Evolutionary conservation across 192 early-diverging fungal species (phyloP).

Genomic region (Geosiphon pyriformis): DNA sequence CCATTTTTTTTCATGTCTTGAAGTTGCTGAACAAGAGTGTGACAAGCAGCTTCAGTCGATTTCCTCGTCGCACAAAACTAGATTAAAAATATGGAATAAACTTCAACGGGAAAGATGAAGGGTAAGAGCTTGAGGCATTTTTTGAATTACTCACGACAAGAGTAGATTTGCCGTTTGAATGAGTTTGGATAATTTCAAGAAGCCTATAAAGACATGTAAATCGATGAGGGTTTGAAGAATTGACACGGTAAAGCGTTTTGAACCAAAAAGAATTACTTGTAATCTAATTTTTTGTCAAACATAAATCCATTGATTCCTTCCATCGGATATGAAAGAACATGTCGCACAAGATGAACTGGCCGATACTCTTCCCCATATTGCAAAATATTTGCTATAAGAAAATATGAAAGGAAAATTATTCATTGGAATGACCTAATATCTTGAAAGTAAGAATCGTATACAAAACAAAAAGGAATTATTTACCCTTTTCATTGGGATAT

Average conservation of each 20-base stretch:
- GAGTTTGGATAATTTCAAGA: conserved; percentile 31
- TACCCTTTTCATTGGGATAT: too few species aligned
- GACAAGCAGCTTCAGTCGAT: conserved; percentile 34
- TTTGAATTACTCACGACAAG: conserved; percentile 31
- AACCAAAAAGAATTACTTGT: conserved; percentile 31
- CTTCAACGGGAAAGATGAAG: not conserved
- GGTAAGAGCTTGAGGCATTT: not conserved
- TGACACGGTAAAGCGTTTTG: too few species aligned
- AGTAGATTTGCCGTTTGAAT: conserved; percentile 28
- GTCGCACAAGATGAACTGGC: conserved; percentile 51
- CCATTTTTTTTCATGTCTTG: conserved; percentile 3
- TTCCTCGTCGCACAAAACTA: conserved; percentile 39
- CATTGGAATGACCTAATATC: too few species aligned
- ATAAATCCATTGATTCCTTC: conserved; percentile 38
- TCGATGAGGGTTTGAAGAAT: too few species aligned
- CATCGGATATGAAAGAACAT: conserved; percentile 43
- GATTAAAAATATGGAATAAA: not conserved
- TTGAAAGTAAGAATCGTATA: too few species aligned
- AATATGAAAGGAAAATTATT: not conserved
- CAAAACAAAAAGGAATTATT: too few species aligned
- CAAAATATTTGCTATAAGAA: conserved; percentile 12
- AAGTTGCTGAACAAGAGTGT: conserved; percentile 29
- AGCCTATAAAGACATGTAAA: conserved; percentile 29
- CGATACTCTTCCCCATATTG: conserved; percentile 66
- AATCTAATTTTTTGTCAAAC: conserved; percentile 56